Conservation (phyloP, 441 rosid genomes). For the Syzygium malaccense region DNA sequence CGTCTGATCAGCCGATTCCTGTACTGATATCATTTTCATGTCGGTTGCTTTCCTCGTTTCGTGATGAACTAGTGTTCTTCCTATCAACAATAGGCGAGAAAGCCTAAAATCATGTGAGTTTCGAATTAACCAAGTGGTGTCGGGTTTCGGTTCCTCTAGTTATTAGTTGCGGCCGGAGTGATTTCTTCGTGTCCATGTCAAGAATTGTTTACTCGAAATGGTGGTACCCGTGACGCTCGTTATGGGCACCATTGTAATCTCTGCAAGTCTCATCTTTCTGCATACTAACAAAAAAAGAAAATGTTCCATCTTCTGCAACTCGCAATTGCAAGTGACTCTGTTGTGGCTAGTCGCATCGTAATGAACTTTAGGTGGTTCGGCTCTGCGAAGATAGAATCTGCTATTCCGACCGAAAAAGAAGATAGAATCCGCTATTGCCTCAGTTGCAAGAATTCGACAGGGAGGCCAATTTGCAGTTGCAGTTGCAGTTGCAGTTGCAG, state of each 20-base stretch:
- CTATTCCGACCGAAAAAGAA: neutral
- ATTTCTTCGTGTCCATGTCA: neutral
- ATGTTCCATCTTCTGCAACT: neutral
- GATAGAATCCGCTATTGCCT: neutral
- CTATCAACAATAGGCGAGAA: neutral
- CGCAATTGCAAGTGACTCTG: neutral
- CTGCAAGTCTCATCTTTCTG: neutral
- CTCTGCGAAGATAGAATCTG: neutral
- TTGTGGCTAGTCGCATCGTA: neutral
- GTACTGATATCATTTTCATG: neutral
- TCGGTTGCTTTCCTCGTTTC: accelerated
- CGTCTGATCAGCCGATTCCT: neutral
- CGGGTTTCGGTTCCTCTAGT: neutral
- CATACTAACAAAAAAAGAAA: neutral
- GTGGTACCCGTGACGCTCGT: neutral
- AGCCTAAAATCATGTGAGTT: neutral
- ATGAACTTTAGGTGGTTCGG: neutral
- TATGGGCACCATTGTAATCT: neutral
- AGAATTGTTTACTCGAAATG: neutral
- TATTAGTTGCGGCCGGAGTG: neutral
- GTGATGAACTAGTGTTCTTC: accelerated
- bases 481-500: neutral
- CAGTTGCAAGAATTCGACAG: neutral
- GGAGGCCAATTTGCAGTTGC: neutral
- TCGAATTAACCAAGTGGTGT: neutral